Evolutionary conservation across 2,329 filamentous ascomycete species (phyloP), one percentile per base, ranked within the genome.

Genomic region (Paecilomyces formosus): DNA sequence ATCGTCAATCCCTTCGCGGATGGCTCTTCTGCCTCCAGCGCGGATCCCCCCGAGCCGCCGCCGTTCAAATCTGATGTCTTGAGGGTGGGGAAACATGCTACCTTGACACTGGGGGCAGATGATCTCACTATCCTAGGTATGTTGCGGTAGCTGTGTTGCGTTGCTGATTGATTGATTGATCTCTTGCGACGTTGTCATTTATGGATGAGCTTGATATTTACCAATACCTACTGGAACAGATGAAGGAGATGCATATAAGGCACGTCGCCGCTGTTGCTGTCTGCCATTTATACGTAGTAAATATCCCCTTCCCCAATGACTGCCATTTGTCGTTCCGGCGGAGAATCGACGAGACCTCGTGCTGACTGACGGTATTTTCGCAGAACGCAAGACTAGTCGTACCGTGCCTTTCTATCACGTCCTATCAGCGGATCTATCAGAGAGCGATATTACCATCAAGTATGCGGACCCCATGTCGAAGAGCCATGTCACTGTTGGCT

Each of bases 391-490:
- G 60, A 75, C 77, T 31, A 83, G 79, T 30, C 78, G 78, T 62
- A 78, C 82, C 5, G 88, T 97, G 30, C 86, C 89, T 1, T 87
- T 91, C 61, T 92, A 90, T 77, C 89, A 96, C 70, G 78, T 97
- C 61, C 85, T 97, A 54, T 95, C 90, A 87, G 90, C 88, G 45
- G 86, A 90, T 63, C 71, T 88, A 28, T 78, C 79, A 54, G 79
- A 82, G 52, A 78, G 78, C 57, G 80, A 82, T 30, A 75, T 96
- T 55, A 82, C 82, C 7, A 85, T 97, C 69, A 84, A 88, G 55
- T 94, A 90, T 72, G 90, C 90, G 53, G 75, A 82, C 31, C 80
- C 82, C 0, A 71, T 76, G 24, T 82, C 83, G 35, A 86, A 87
- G 67, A 79, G 82, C 26, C 77, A 81, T 53, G 80, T 92, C 54